phyloP scores from a whole-genome alignment of 768 basidiomycete species.

The Hortiboletus flavorubellus region DNA sequence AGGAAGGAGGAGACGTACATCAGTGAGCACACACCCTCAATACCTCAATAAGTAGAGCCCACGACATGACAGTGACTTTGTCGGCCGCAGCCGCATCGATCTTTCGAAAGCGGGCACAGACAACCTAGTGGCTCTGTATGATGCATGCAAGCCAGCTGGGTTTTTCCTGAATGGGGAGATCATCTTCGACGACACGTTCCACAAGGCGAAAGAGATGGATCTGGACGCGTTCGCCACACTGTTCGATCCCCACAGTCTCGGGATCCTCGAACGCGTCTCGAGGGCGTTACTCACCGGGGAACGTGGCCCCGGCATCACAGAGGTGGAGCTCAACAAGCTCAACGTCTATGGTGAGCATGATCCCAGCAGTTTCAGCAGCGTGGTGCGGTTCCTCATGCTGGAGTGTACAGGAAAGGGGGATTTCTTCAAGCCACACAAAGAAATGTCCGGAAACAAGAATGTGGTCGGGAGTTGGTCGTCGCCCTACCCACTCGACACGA shows the following conservation, averaged over 20 bases:
- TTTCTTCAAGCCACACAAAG: conserved; percentile 4
- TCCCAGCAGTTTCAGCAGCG: neutral
- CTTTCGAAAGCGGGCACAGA: neutral
- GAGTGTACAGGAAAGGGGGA: neutral
- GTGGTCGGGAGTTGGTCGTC: conserved; percentile 53
- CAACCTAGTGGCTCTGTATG: neutral
- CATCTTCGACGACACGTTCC: conserved; percentile 13
- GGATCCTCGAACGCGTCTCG: neutral
- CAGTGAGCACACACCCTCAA: neutral
- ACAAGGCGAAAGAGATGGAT: conserved; percentile 46
- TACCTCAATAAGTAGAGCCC: neutral
- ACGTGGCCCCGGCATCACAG: neutral
- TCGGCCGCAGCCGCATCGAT: neutral
- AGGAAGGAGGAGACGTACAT: neutral
- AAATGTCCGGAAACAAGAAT: conserved; percentile 37
- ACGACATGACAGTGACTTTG: neutral
- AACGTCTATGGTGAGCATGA: conserved; percentile 41
- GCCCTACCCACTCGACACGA: conserved; percentile 38
- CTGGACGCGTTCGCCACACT: conserved; percentile 27
- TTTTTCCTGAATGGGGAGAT: neutral
- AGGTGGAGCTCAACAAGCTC: conserved; percentile 41
- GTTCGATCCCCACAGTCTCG: neutral
- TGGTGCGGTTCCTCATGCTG: neutral
- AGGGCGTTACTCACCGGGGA: neutral
- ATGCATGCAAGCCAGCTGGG: neutral